These are phyloP conservation scores for Fraxinus sp. DNA, from an alignment of 305 asterid species.

Conservation along the genomic window DNA sequence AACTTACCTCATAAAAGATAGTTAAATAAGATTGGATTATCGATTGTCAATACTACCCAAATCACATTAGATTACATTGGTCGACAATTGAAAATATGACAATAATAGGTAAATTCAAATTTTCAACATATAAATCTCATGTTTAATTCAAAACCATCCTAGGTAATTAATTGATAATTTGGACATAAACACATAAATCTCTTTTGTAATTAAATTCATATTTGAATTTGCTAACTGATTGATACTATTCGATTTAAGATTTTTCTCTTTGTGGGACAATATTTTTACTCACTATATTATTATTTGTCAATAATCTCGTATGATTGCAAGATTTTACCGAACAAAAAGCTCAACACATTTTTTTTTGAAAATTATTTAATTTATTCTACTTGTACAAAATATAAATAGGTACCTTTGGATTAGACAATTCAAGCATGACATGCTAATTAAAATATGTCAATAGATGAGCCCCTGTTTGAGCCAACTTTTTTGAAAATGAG, in stretches of 20 bases:
- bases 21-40: not conserved
- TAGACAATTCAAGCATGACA: not conserved
- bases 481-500: too few species aligned
- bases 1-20: not conserved
- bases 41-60: not conserved
- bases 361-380: too few species aligned
- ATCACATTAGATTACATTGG: not conserved
- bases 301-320: too few species aligned
- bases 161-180: not conserved
- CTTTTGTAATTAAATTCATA: not conserved
- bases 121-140: not conserved
- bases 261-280: too few species aligned
- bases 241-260: not conserved
- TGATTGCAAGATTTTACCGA: not conserved
- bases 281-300: too few species aligned
- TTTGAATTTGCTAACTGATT: too few species aligned
- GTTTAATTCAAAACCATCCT: not conserved
- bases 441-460: not conserved
- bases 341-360: not conserved
- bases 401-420: not conserved
- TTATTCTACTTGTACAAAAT: not conserved
- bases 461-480: not conserved
- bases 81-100: not conserved
- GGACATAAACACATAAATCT: not conserved
- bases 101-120: too few species aligned